These are phyloP conservation scores for Colletotrichum tanaceti DNA, from an alignment of 2,329 filamentous ascomycete genomes.

Conservation along the genomic window DNA sequence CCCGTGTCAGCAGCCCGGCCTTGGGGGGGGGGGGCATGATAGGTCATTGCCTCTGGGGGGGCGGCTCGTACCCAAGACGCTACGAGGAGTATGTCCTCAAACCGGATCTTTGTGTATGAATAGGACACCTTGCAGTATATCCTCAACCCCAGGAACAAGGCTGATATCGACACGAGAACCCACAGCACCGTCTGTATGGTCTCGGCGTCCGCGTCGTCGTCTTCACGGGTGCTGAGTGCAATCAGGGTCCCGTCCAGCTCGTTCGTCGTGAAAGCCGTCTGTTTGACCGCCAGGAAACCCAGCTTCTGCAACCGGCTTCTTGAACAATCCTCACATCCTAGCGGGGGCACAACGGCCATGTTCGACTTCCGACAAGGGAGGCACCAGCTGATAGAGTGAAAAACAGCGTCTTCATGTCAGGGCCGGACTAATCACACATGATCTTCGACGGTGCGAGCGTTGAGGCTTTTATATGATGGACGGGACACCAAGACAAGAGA, in stretches of 20 bases:
- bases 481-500: background rate
- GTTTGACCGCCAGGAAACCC: conserved; percentile 17
- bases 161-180: conserved; percentile 41
- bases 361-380: conserved; percentile 19
- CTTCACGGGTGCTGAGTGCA: conserved; percentile 24
- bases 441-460: background rate
- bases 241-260: conserved; percentile 27
- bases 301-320: conserved; percentile 18
- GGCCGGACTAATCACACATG: background rate
- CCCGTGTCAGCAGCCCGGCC: background rate
- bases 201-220: conserved; percentile 21
- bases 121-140: conserved; percentile 45
- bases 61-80: conserved; percentile 42
- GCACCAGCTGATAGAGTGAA: conserved; percentile 17
- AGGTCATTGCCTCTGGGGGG: no score
- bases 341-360: conserved; percentile 34
- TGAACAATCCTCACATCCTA: conserved; percentile 27
- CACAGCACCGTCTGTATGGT: conserved; percentile 38
- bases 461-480: conserved; percentile 11
- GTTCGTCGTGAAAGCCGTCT: conserved; percentile 3
- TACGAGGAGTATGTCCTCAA: conserved; percentile 46
- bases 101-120: conserved; percentile 44
- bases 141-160: conserved; percentile 42
- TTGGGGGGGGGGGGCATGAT: no score
- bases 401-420: conserved; percentile 13